A percentile compares a stretch with the other conserved stretches of the same genome.
phyloP scores from a whole-genome alignment of 495 filamentous ascomycete genomes.

The Cairneyella variabilis region DNA sequence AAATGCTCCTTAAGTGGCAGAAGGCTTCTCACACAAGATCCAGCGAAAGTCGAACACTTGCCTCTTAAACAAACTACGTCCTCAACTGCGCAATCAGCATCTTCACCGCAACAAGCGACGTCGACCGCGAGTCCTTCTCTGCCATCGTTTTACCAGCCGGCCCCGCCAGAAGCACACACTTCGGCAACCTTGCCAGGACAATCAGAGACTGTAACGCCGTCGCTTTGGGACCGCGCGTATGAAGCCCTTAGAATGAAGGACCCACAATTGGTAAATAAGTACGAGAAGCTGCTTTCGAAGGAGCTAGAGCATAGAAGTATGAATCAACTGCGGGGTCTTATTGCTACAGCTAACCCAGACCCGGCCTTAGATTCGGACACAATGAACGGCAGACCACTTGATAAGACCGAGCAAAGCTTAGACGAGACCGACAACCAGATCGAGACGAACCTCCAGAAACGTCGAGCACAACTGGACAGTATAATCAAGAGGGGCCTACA shows the following conservation, averaged over 20 bases:
- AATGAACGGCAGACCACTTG: not conserved
- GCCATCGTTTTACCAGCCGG: no score
- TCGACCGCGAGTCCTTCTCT: no score
- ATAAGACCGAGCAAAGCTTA: not conserved
- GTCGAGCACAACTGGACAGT: slow-evolving; percentile 4
- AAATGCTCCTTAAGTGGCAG: no score
- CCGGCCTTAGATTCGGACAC: not conserved
- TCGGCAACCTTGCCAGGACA: no score
- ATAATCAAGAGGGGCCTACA: slow-evolving; percentile 15
- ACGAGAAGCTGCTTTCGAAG: slow-evolving; percentile 23
- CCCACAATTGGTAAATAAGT: slow-evolving; percentile 8
- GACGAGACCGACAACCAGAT: not conserved
- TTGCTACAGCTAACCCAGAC: not conserved
- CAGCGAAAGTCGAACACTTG: no score
- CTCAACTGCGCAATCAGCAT: no score
- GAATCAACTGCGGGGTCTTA: not conserved
- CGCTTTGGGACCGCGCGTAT: slow-evolving; percentile 26
- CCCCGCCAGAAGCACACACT: no score
- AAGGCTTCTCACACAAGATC: no score
- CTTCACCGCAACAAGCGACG: no score
- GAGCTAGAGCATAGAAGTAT: not conserved
- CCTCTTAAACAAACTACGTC: no score
- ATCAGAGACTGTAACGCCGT: no score
- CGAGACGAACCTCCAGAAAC: not conserved
- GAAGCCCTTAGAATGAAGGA: slow-evolving; percentile 14